Evolutionary conservation across 208 protist species (phyloP).

Genomic region (Leishmania lainsoni): DNA sequence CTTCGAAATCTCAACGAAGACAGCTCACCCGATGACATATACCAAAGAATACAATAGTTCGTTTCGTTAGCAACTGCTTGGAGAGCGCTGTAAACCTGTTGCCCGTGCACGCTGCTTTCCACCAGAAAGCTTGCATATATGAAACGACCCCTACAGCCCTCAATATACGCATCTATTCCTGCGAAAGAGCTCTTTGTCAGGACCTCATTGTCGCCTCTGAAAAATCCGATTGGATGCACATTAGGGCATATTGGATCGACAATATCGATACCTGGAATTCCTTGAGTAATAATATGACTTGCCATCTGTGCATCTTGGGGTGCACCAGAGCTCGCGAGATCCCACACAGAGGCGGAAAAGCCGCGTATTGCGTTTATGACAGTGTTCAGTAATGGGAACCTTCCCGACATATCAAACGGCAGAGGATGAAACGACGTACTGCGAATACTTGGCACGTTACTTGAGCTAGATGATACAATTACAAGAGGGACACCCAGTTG

Average conservation of each 20-base stretch:
- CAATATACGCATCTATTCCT: neutral
- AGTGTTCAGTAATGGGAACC: neutral
- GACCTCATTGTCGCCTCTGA: constrained; percentile 14
- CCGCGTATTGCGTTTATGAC: neutral
- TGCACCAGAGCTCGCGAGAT: neutral
- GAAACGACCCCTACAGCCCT: neutral
- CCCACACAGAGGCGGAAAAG: neutral
- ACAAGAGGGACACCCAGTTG: constrained; percentile 5
- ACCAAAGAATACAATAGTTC: constrained; percentile 14
- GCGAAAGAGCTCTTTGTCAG: neutral
- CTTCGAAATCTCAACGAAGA: neutral
- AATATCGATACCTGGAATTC: constrained; percentile 45
- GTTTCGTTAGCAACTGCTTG: neutral
- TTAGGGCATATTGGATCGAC: constrained; percentile 37
- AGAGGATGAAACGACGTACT: neutral
- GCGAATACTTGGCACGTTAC: neutral
- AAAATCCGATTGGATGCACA: constrained; percentile 49
- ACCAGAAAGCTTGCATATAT: neutral
- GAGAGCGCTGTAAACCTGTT: neutral
- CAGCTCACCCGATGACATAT: neutral
- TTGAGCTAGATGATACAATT: neutral
- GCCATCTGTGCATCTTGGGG: constrained; percentile 7
- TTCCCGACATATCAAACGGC: neutral
- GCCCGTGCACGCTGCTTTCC: neutral
- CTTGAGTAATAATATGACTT: constrained; percentile 43